Evolutionary conservation across 768 basidiomycete genomes (phyloP).

Genomic region (Mycena epipterygia): DNA sequence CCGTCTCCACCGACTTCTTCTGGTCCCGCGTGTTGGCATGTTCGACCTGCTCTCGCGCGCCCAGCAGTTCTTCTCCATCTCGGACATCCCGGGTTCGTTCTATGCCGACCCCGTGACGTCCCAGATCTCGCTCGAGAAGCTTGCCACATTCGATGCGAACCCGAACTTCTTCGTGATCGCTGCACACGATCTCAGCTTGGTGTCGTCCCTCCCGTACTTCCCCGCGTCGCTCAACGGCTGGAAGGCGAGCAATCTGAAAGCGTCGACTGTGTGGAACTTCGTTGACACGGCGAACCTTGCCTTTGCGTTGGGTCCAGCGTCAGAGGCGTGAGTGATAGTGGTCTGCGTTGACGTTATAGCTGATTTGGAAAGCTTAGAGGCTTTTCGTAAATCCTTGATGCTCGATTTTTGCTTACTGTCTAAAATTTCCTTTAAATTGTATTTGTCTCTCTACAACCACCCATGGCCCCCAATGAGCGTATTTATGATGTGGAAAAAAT

Average conservation of each 20-base stretch:
- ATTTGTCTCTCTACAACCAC: too few relatives aligned
- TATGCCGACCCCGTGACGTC: slow-evolving; percentile 15
- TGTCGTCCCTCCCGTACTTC: slow-evolving; percentile 1
- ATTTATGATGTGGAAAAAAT: too few relatives aligned
- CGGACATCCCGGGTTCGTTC: slow-evolving; percentile 16
- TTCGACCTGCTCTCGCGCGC: slow-evolving; percentile 30
- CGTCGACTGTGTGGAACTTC: slow-evolving; percentile 21
- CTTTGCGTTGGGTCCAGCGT: slow-evolving; percentile 15
- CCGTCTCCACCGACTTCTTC: slow-evolving; percentile 26
- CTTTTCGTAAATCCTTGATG: too few relatives aligned
- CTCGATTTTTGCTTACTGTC: too few relatives aligned
- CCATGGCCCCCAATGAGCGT: too few relatives aligned
- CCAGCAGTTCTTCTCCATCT: slow-evolving; percentile 11
- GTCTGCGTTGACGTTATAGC: too few relatives aligned
- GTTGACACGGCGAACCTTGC: slow-evolving; percentile 4
- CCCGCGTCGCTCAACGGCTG: slow-evolving; percentile 20
- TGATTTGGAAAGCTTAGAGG: too few relatives aligned
- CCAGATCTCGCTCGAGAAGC: slow-evolving; percentile 19
- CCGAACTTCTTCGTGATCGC: slow-evolving; percentile 28
- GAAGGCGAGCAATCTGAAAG: slow-evolving; percentile 20
- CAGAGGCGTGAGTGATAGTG: slow-evolving; percentile 5
- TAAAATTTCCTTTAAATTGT: too few relatives aligned
- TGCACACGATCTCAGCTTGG: slow-evolving; percentile 27
- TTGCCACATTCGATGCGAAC: slow-evolving; percentile 28
- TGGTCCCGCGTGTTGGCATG: slow-evolving; percentile 16